These are phyloP conservation scores for Amaranthus hypochondriacus DNA, from an alignment of 148 eudicot genomes.

Conservation along the genomic window DNA sequence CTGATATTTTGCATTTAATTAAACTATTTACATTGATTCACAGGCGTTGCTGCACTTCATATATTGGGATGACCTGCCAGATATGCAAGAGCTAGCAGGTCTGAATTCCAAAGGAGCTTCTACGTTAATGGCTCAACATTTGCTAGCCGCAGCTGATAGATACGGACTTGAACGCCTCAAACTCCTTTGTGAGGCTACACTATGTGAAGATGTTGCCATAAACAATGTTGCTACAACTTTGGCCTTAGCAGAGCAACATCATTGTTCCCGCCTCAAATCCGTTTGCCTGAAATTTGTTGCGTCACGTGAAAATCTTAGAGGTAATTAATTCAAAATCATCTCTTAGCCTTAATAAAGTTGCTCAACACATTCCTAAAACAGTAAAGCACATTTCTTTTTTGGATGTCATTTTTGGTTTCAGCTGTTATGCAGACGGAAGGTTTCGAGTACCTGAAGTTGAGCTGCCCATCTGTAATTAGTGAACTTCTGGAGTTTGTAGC, in stretches of 20 bases:
- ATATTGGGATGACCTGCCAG: constrained; percentile 84
- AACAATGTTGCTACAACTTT: constrained; percentile 88
- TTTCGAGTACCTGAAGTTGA: constrained; percentile 77
- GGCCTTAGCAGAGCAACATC: constrained; percentile 96
- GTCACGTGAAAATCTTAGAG: constrained; percentile 85
- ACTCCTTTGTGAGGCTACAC: constrained; percentile 73
- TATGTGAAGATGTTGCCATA: constrained; percentile 80
- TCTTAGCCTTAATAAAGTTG: not conserved
- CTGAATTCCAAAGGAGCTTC: constrained; percentile 69
- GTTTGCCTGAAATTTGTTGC: constrained; percentile 87
- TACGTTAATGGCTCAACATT: constrained; percentile 84
- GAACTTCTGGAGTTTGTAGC: constrained; percentile 81
- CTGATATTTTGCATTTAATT: constrained; percentile 1
- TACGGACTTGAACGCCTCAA: constrained; percentile 85
- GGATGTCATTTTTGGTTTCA: constrained; percentile 24
- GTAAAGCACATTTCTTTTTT: no score
- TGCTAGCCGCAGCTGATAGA: constrained; percentile 92
- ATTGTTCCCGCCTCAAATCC: constrained; percentile 75
- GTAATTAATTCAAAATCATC: constrained; percentile 28
- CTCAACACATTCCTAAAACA: no score
- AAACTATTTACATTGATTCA: constrained; percentile 17
- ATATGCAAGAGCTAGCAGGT: constrained; percentile 80
- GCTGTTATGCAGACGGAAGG: constrained; percentile 99
- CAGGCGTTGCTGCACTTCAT: constrained; percentile 88
- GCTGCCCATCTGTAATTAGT: constrained; percentile 74